These are phyloP conservation scores for Coemansia sp. DNA, from an alignment of 192 early-diverging fungal species.

Conservation along the genomic window DNA sequence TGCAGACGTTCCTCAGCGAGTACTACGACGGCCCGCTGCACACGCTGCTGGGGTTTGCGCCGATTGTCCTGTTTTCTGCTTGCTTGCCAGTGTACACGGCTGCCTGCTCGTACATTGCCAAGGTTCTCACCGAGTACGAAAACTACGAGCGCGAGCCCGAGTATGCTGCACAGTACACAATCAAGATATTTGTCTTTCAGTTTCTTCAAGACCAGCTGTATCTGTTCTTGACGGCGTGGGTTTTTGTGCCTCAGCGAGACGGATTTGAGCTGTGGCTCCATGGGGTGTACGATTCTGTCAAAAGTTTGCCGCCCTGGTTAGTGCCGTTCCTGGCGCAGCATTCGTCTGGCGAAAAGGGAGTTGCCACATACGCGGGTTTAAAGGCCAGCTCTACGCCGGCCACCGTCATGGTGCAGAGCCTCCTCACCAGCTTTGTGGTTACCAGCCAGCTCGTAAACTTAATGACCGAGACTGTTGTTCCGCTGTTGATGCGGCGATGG, in stretches of 20 bases:
- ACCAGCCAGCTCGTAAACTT: slow-evolving; percentile 79
- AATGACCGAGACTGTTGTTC: slow-evolving; percentile 69
- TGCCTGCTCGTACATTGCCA: slow-evolving; percentile 61
- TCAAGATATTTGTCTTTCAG: slow-evolving; percentile 85
- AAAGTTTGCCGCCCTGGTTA: slow-evolving; percentile 14
- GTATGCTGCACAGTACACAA: slow-evolving; percentile 65
- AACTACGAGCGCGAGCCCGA: slow-evolving; percentile 72
- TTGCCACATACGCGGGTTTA: slow-evolving; percentile 3
- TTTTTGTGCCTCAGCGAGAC: slow-evolving; percentile 82
- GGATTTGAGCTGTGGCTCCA: slow-evolving; percentile 55
- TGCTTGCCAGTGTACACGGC: slow-evolving; percentile 66
- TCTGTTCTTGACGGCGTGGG: slow-evolving; percentile 79
- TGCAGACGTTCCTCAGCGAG: slow-evolving; percentile 73
- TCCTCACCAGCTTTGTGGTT: slow-evolving; percentile 73
- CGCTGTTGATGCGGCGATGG: slow-evolving; percentile 57
- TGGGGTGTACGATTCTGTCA: slow-evolving; percentile 13
- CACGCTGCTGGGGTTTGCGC: slow-evolving; percentile 56
- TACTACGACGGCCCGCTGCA: slow-evolving; percentile 81
- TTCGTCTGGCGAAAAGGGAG: neutral
- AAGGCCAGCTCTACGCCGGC: slow-evolving; percentile 47
- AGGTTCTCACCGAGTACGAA: slow-evolving; percentile 70
- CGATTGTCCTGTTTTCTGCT: slow-evolving; percentile 70
- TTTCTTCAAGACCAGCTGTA: slow-evolving; percentile 79
- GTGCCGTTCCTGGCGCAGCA: slow-evolving; percentile 7
- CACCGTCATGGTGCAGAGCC: slow-evolving; percentile 27